These are phyloP conservation scores for Oryza longistaminata DNA, from an alignment of 176 grass and related monocot species.

Conservation along the genomic window DNA sequence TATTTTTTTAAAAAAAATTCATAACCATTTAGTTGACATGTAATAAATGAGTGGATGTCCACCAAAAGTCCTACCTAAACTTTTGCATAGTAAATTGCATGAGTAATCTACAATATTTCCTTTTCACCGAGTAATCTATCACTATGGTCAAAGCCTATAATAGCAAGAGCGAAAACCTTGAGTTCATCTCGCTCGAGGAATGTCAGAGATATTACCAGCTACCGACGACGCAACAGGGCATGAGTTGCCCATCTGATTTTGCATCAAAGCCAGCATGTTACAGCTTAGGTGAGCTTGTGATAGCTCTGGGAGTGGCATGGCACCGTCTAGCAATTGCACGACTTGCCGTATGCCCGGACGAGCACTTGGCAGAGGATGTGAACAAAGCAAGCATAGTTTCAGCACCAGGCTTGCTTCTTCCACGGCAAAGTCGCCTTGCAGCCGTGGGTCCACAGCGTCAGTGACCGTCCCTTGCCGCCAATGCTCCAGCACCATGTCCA, in stretches of 20 bases:
- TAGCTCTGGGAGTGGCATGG: conserved; percentile 24
- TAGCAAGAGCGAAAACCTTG: background rate
- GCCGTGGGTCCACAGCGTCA: conserved; percentile 30
- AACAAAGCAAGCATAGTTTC: conserved; percentile 43
- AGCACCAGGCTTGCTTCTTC: conserved; percentile 34
- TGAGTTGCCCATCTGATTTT: background rate
- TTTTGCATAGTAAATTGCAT: no score
- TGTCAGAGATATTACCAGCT: conserved; percentile 36
- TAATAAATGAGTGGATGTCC: no score
- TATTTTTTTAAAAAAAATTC: no score
- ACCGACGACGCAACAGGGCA: background rate
- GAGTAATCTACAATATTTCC: background rate
- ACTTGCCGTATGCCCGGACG: conserved; percentile 46
- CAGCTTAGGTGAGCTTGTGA: conserved; percentile 14
- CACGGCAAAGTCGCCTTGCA: conserved; percentile 10
- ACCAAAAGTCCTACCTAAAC: no score
- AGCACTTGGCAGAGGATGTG: conserved; percentile 35
- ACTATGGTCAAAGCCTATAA: background rate
- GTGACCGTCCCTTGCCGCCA: conserved; percentile 26
- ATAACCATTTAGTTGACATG: no score
- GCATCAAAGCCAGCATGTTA: conserved; percentile 14
- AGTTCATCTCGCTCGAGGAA: conserved; percentile 19
- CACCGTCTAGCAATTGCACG: conserved; percentile 32
- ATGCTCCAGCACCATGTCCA: conserved; percentile 38
- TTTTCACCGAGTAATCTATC: background rate